Conservation (phyloP, 1,284 basidiomycete species). For the Trichosporon ovoides region DNA sequence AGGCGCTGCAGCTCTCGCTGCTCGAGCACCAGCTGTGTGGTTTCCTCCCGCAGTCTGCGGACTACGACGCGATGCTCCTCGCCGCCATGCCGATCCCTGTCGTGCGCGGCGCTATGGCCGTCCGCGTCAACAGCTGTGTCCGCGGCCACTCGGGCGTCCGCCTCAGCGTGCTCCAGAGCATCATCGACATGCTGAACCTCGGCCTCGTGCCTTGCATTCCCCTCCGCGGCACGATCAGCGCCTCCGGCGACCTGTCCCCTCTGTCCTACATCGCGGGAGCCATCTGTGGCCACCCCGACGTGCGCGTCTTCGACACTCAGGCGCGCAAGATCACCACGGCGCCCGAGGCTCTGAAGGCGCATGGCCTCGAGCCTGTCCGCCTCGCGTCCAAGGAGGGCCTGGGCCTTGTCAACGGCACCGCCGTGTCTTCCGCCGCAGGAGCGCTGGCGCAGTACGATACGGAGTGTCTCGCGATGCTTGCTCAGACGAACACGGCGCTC, state of each 20-base stretch:
- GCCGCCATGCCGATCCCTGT: slow-evolving; percentile 21
- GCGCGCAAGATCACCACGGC: slow-evolving; percentile 5
- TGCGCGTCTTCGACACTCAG: slow-evolving; percentile 21
- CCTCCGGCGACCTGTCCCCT: slow-evolving; percentile 19
- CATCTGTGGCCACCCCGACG: slow-evolving; percentile 22
- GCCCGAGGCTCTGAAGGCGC: slow-evolving; percentile 17
- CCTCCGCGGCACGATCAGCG: slow-evolving; percentile 21
- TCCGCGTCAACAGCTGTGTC: slow-evolving; percentile 21
- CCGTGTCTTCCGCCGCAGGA: slow-evolving; percentile 17
- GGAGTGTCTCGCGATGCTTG: slow-evolving; percentile 20
- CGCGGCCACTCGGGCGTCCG: slow-evolving; percentile 23
- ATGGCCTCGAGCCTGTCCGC: slow-evolving; percentile 14
- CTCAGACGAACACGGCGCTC: slow-evolving; percentile 20
- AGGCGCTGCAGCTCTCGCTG: slow-evolving; percentile 22
- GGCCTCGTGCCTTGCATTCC: slow-evolving; percentile 22
- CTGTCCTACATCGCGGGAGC: slow-evolving; percentile 20
- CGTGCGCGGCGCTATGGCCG: slow-evolving; percentile 21
- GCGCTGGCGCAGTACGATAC: slow-evolving; percentile 21
- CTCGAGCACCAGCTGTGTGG: slow-evolving; percentile 26
- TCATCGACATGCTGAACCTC: slow-evolving; percentile 19
- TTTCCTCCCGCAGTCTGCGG: slow-evolving; percentile 16
- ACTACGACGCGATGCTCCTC: slow-evolving; percentile 21
- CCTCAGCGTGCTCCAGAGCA: slow-evolving; percentile 18
- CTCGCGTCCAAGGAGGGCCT: slow-evolving; percentile 22
- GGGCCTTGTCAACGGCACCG: slow-evolving; percentile 21